These are phyloP conservation scores for Paulownia fortunei DNA, from an alignment of 257 asterid genomes.

Conservation along the genomic window DNA sequence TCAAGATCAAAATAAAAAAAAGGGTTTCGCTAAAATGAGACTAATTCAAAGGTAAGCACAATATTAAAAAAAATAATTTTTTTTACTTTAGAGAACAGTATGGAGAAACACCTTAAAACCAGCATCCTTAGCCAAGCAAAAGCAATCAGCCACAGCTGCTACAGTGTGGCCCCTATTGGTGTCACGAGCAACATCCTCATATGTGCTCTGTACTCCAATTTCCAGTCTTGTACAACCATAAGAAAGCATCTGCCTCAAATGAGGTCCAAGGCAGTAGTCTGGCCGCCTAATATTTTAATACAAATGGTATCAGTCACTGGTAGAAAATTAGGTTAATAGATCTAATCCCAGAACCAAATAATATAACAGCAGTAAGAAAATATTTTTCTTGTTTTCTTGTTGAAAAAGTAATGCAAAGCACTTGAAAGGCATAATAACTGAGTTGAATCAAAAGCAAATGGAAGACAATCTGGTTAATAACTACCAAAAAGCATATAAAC, in stretches of 20 bases:
- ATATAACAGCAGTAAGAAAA: background rate
- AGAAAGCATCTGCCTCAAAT: slow-evolving; percentile 95
- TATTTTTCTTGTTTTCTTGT: background rate
- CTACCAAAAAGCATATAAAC: slow-evolving; percentile 15
- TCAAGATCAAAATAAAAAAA: background rate
- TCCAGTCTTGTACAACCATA: slow-evolving; percentile 98
- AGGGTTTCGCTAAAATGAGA: background rate
- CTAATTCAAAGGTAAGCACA: background rate
- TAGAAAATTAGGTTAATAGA: slow-evolving; percentile 5
- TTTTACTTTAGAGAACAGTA: slow-evolving; percentile 10
- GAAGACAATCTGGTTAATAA: background rate
- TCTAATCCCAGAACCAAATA: background rate
- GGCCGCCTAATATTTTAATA: slow-evolving; percentile 71
- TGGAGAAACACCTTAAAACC: slow-evolving; percentile 80
- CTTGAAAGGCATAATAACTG: slow-evolving; percentile 17
- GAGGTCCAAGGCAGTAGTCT: slow-evolving; percentile 99
- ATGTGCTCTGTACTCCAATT: slow-evolving; percentile 99
- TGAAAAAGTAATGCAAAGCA: background rate
- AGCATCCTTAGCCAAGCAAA: slow-evolving; percentile 98
- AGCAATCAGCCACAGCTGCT: slow-evolving; percentile 99
- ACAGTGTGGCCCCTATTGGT: slow-evolving; percentile 98
- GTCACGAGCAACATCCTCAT: slow-evolving; percentile 99
- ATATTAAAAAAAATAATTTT: slow-evolving; percentile 2
- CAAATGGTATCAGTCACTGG: slow-evolving; percentile 33
- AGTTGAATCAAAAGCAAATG: slow-evolving; percentile 10